Evolutionary conservation across 164 flowering plant species (phyloP).

Genomic region (Vitis riparia): DNA sequence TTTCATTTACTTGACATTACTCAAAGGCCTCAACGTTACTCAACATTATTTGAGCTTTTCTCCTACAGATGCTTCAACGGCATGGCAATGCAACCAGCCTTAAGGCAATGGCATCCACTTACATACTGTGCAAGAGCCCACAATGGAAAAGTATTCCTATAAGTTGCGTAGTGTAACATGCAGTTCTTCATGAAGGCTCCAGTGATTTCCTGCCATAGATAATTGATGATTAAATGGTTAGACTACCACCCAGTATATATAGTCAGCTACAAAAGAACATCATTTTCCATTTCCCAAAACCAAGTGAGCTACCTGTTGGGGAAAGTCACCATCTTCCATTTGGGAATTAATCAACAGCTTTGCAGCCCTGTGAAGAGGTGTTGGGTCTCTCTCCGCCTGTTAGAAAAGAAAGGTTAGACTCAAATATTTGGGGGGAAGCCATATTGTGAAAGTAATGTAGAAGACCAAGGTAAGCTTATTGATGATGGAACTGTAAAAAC

Average conservation of each 20-base stretch:
- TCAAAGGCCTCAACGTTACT: too few relatives aligned
- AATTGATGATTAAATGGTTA: not conserved
- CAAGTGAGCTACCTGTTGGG: conserved; percentile 33
- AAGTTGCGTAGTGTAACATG: conserved; percentile 35
- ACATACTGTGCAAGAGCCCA: too few relatives aligned
- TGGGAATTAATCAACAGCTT: conserved; percentile 40
- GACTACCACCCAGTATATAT: not conserved
- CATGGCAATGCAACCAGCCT: too few relatives aligned
- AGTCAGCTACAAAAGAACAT: not conserved
- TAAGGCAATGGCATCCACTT: too few relatives aligned
- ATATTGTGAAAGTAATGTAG: too few relatives aligned
- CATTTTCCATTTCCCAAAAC: not conserved
- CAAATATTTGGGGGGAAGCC: too few relatives aligned
- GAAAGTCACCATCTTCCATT: conserved; percentile 39
- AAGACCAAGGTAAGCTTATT: not conserved
- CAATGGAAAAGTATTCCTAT: too few relatives aligned
- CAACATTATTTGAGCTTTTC: too few relatives aligned
- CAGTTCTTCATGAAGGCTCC: conserved; percentile 36
- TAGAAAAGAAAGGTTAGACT: not conserved
- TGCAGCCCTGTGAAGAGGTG: conserved; percentile 40
- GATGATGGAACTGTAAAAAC: not conserved
- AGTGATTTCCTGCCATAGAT: conserved; percentile 33
- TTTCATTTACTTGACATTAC: too few relatives aligned
- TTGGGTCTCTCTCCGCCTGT: conserved; percentile 32
- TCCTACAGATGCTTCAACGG: too few relatives aligned